These are phyloP conservation scores for Spathaspora arborariae DNA, from an alignment of 805 yeast species.

Conservation along the genomic window DNA sequence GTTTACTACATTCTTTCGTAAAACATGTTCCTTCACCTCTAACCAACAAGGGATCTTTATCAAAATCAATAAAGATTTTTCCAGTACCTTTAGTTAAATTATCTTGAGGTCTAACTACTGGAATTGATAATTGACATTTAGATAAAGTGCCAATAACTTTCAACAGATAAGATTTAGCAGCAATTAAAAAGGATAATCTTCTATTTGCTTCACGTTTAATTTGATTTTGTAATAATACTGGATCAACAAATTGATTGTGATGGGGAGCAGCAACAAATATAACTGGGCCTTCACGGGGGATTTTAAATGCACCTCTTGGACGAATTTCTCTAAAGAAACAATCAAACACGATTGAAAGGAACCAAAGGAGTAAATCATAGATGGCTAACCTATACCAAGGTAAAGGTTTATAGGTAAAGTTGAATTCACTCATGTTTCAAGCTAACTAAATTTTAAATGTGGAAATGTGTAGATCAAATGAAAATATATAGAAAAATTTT, in stretches of 20 bases:
- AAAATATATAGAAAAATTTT: too few relatives aligned
- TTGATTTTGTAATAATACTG: conserved; percentile 78
- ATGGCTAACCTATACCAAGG: conserved; percentile 24
- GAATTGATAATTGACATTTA: conserved; percentile 74
- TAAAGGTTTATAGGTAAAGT: conserved; percentile 7
- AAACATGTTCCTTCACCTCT: conserved; percentile 68
- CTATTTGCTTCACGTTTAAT: conserved; percentile 65
- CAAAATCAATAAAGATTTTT: conserved; percentile 50
- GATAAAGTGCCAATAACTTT: conserved; percentile 73
- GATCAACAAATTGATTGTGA: conserved; percentile 88
- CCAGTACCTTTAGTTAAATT: conserved; percentile 68
- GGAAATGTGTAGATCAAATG: background rate
- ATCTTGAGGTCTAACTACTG: conserved; percentile 92
- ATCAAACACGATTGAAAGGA: conserved; percentile 40
- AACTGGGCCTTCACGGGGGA: conserved; percentile 73
- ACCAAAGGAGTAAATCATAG: conserved; percentile 38
- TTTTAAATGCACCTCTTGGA: conserved; percentile 78
- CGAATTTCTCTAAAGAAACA: conserved; percentile 85
- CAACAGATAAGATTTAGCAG: conserved; percentile 69
- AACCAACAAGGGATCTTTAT: conserved; percentile 49
- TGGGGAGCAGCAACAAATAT: conserved; percentile 97
- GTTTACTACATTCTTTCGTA: conserved; percentile 54
- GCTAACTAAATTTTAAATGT: background rate
- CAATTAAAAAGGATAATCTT: conserved; percentile 76
- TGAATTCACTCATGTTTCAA: background rate